Evolutionary conservation across 768 basidiomycete species (phyloP), one percentile per base, ranked within the genome.

Genomic region (Pleurotus tuber-regium): DNA sequence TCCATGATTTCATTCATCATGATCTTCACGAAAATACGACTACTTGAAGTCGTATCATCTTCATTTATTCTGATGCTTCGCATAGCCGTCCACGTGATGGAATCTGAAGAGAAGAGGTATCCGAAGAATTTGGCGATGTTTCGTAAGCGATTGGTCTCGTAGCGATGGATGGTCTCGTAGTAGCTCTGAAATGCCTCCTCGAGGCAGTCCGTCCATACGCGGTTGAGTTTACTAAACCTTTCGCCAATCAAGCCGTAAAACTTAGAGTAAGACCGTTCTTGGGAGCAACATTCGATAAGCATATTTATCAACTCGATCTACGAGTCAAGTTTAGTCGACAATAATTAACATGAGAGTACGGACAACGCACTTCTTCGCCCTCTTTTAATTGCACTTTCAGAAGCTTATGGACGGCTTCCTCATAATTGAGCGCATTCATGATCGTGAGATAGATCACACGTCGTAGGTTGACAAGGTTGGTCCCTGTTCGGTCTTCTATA

Each of bases 221-320:
- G 88, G 69, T 97, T 96, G 63, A 98, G 79, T 70, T 97, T 95
- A 73, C 89, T 87, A 73, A 99, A 94, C 18, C 97, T 89, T 67
- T 99, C 97, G 50, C 93, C 93, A 56, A 97, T 78, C 18, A 98
- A 83, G 10, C 97, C 97, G 62, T 95, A 99, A 76, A 97, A 98
- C n/a, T 80, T 89, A 2, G 91, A 92, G 68, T 98, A 99, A 1
- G 96, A 94, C 11, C 97, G 89, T 67, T 98, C 97, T 74, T 99
- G 97, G 1, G 97, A 98, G 67, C 97, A 98, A 88, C 97, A 99
- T 63, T 98, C 96, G 68, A 99, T 90, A 56, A 99, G 82, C 97
- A 99, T 99, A 77, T 98, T 98, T 66, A 91, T 83, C 52, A 99
- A 70, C 66, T 98, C 96, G 59, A 92, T 89, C 92, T 97, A 23